A percentile compares a stretch with the other conserved stretches of the same genome.
Evolutionary conservation across 1,284 basidiomycete genomes (phyloP).

Genomic region (Tausonia pullulans): DNA sequence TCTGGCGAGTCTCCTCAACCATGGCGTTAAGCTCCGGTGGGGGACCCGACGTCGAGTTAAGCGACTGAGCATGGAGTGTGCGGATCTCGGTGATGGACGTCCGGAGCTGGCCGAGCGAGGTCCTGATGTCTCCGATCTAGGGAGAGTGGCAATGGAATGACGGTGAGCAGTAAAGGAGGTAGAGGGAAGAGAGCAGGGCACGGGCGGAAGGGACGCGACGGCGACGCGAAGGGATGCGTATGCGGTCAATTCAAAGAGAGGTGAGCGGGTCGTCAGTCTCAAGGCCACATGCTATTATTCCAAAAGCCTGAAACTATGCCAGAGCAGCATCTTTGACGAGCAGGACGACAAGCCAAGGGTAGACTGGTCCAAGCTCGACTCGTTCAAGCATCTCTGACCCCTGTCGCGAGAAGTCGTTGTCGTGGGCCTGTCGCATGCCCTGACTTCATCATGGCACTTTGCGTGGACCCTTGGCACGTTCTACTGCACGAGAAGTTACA

Average conservation of each 20-base stretch:
- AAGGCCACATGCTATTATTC: too few relatives aligned
- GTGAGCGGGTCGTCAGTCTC: too few relatives aligned
- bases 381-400: neutral
- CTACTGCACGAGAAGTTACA: neutral
- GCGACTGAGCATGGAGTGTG: conserved; percentile 24
- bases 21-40: conserved; percentile 47
- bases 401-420: too few relatives aligned
- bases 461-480: neutral
- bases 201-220: neutral
- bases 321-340: neutral
- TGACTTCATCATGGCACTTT: neutral
- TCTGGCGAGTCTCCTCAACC: conserved; percentile 61
- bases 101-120: conserved; percentile 8
- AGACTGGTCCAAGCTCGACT: neutral
- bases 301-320: neutral
- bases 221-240: neutral
- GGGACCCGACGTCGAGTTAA: conserved; percentile 30
- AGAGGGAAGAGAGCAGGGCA: neutral
- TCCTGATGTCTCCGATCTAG: conserved; percentile 13
- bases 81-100: conserved; percentile 10
- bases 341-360: neutral
- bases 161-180: neutral
- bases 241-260: too few relatives aligned
- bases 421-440: too few relatives aligned
- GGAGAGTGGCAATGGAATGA: neutral